Percentiles rank a stretch among this genome's conserved stretches.
These are phyloP conservation scores for Ceratobasidium sp. DNA, from an alignment of 1,284 basidiomycete genomes.

Conservation along the genomic window DNA sequence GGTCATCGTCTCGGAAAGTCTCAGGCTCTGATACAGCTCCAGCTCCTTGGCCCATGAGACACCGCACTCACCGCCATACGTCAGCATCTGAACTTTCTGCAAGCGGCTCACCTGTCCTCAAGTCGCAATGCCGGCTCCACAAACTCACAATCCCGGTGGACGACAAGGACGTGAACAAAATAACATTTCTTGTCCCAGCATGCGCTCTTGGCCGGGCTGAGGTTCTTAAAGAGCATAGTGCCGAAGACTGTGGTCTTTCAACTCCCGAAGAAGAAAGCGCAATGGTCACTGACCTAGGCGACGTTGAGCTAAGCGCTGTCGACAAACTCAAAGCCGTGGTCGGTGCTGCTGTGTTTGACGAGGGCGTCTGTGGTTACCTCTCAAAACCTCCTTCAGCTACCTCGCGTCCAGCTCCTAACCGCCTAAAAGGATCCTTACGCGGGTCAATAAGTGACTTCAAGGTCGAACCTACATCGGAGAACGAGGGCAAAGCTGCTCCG, in stretches of 20 bases:
- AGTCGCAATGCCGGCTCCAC: slow-evolving; percentile 45
- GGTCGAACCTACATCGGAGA: background rate
- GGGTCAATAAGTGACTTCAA: background rate
- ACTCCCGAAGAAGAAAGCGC: slow-evolving; percentile 40
- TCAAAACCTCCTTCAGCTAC: background rate
- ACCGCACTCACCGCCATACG: slow-evolving; percentile 3
- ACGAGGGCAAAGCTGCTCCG: background rate
- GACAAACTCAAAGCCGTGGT: slow-evolving; percentile 41
- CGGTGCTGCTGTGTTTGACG: slow-evolving; percentile 40
- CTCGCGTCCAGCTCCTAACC: background rate
- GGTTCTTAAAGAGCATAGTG: slow-evolving; percentile 39
- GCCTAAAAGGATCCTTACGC: slow-evolving; percentile 11
- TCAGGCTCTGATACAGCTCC: slow-evolving; percentile 3
- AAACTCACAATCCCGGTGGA: slow-evolving; percentile 39
- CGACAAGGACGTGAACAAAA: background rate
- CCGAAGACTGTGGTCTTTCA: slow-evolving; percentile 44
- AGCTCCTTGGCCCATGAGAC: slow-evolving; percentile 25
- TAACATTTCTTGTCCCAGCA: slow-evolving; percentile 43
- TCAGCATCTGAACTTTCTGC: background rate
- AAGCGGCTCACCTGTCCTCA: slow-evolving; percentile 36
- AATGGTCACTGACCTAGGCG: slow-evolving; percentile 39
- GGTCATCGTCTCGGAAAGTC: background rate
- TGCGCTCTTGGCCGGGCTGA: slow-evolving; percentile 41
- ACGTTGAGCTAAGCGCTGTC: slow-evolving; percentile 36
- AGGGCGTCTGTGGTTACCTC: slow-evolving; percentile 44